Evolutionary conservation across 345 rosid species (phyloP).

Genomic region (Gossypium australe): DNA sequence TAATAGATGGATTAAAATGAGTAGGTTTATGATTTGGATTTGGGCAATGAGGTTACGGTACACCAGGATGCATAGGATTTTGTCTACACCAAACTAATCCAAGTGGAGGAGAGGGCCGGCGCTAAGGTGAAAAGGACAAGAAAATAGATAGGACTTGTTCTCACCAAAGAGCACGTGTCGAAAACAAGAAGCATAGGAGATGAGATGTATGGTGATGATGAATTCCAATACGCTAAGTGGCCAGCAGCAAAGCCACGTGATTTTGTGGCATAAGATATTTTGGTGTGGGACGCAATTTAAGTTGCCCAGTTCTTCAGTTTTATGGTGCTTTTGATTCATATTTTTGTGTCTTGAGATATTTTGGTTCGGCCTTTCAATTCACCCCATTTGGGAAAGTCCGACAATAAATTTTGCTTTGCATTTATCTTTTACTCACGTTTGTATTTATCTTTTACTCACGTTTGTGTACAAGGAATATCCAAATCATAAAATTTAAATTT

Average conservation of each 20-base stretch:
- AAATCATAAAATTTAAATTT: too few species aligned
- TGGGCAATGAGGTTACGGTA: neutral
- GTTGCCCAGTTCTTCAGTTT: neutral
- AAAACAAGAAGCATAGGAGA: neutral
- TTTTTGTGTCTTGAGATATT: neutral
- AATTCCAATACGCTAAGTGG: neutral
- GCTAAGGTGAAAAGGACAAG: neutral
- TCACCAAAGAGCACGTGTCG: conserved; percentile 12
- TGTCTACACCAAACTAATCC: neutral
- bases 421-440: neutral
- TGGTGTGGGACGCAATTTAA: neutral
- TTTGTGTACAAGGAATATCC: neutral
- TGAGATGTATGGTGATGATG: neutral
- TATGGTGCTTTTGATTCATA: neutral
- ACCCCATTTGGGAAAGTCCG: neutral
- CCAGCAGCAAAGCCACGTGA: neutral
- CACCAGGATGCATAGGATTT: neutral
- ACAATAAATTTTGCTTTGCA: neutral
- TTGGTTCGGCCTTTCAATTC: neutral
- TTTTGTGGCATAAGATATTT: neutral
- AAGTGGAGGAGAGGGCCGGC: conserved; percentile 9
- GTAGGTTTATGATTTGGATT: neutral
- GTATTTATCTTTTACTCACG: neutral
- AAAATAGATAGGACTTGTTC: neutral
- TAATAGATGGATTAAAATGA: too few species aligned